Conservation (phyloP, 306 rosid species). For the Malus fusca region DNA sequence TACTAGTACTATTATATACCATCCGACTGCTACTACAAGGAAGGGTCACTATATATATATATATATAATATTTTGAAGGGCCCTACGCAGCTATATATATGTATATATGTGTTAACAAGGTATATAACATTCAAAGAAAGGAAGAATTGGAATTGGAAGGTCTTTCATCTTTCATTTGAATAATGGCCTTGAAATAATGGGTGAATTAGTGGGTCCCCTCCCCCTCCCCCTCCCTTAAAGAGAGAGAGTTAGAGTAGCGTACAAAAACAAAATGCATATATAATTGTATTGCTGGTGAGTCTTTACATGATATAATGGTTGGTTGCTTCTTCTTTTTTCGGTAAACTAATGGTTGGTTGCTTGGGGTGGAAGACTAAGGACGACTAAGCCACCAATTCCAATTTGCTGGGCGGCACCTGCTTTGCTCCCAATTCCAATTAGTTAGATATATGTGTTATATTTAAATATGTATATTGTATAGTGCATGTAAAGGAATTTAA, state of each 20-base stretch:
- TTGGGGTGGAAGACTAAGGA: slow-evolving; percentile 10
- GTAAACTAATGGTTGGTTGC: neutral
- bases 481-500: too few relatives aligned
- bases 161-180: neutral
- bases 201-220: neutral
- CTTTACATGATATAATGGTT: neutral
- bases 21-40: neutral
- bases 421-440: slow-evolving; percentile 1
- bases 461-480: too few relatives aligned
- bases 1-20: neutral
- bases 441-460: too few relatives aligned
- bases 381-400: neutral
- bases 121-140: neutral
- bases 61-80: neutral
- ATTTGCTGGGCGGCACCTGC: slow-evolving; percentile 19
- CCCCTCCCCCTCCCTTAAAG: neutral
- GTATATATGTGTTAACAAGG: neutral
- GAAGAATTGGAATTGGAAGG: neutral
- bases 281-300: neutral
- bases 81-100: neutral
- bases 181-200: neutral
- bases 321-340: neutral
- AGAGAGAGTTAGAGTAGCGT: neutral
- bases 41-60: neutral
- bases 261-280: too few relatives aligned